These are phyloP conservation scores for Vaccinium macrocarpon DNA, from an alignment of 148 eudicot species.

Conservation along the genomic window DNA sequence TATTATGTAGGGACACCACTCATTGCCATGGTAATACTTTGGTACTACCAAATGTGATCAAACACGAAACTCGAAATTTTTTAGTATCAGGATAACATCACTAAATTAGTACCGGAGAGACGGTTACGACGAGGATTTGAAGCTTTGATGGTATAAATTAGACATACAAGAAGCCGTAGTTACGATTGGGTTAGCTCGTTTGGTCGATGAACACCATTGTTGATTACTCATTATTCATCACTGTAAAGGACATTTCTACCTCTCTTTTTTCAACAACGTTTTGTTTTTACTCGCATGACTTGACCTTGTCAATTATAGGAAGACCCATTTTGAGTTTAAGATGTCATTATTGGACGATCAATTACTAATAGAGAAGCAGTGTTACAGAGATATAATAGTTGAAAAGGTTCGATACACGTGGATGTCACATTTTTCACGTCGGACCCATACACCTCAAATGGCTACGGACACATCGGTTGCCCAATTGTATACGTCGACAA, in stretches of 20 bases:
- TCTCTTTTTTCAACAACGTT: neutral
- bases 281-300: neutral
- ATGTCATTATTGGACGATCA: neutral
- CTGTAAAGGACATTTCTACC: neutral
- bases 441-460: no score
- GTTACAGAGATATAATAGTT: no score
- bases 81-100: neutral
- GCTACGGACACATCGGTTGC: no score
- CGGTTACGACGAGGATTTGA: neutral
- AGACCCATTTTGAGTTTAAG: neutral
- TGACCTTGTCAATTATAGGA: neutral
- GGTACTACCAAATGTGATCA: neutral
- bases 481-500: no score
- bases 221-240: neutral
- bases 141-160: neutral
- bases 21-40: neutral
- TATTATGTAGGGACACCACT: neutral
- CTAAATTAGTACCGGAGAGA: neutral
- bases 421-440: no score
- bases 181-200: neutral
- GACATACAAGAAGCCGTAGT: neutral
- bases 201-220: neutral
- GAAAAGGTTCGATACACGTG: no score
- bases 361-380: no score
- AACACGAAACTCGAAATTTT: neutral